These are phyloP conservation scores for Licmophora abbreviata DNA, from an alignment of 108 stramenopile species.

Conservation along the genomic window DNA sequence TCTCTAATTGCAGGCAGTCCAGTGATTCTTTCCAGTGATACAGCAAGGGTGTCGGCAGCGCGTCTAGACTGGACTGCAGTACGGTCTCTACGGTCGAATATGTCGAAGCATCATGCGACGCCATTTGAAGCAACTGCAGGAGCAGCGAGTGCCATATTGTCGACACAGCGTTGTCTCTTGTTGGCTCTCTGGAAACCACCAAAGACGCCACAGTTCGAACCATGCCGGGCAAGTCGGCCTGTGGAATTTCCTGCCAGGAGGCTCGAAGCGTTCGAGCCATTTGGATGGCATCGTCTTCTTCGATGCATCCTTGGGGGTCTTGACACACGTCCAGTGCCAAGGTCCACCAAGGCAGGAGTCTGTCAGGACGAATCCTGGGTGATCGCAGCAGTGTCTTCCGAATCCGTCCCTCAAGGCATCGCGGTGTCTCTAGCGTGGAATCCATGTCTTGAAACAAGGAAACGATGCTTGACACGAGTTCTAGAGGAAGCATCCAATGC, in stretches of 20 bases:
- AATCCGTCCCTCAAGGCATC: background rate
- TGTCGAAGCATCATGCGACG: background rate
- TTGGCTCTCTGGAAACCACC: background rate
- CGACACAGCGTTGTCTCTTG: background rate
- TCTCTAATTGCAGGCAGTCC: background rate
- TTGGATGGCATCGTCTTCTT: too few relatives aligned
- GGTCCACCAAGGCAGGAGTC: slow-evolving; percentile 2
- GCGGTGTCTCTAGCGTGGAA: background rate
- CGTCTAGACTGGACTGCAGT: background rate
- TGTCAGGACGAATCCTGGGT: background rate
- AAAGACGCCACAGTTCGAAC: slow-evolving; percentile 1
- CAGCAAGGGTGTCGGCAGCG: slow-evolving; percentile 2
- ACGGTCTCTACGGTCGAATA: slow-evolving; percentile 8
- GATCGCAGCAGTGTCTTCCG: background rate
- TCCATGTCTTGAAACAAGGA: slow-evolving; percentile 2
- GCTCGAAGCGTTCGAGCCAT: background rate
- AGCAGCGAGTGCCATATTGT: background rate
- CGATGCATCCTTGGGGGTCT: too few relatives aligned
- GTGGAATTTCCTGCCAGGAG: background rate
- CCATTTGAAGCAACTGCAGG: slow-evolving; percentile 1
- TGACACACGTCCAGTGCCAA: background rate
- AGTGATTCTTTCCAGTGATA: slow-evolving; percentile 1
- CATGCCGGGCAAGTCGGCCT: slow-evolving; percentile 4
- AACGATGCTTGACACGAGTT: slow-evolving; percentile 3
- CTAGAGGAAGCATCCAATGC: slow-evolving; percentile 5